phyloP scores from a whole-genome alignment of 805 yeast genomes.

The Ogataea henricii region DNA sequence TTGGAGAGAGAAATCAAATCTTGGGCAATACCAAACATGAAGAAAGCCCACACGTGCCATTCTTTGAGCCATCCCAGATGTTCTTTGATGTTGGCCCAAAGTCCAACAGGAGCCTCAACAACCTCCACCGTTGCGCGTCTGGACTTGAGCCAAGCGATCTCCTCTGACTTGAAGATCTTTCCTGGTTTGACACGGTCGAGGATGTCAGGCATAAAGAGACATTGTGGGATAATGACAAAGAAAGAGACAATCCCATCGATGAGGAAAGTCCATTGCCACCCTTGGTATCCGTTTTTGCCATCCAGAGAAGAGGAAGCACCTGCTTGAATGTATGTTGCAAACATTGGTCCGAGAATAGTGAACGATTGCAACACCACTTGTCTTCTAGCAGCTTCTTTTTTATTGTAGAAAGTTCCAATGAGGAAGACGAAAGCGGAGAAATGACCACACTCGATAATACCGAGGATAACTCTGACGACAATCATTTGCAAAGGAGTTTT shows the following conservation, averaged over 20 bases:
- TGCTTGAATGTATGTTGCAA: slow-evolving; percentile 55
- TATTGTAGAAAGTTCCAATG: slow-evolving; percentile 57
- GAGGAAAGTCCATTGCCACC: slow-evolving; percentile 55
- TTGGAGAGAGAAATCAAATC: slow-evolving; percentile 21
- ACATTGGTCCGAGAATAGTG: slow-evolving; percentile 57
- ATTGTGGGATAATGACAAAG: slow-evolving; percentile 22
- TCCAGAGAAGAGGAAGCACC: slow-evolving; percentile 34
- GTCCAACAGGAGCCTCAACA: slow-evolving; percentile 14
- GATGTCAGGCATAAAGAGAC: slow-evolving; percentile 34
- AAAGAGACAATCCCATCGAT: slow-evolving; percentile 42
- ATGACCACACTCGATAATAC: slow-evolving; percentile 65
- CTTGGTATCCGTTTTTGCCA: slow-evolving; percentile 32
- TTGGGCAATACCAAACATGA: slow-evolving; percentile 21
- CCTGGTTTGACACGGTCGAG: slow-evolving; percentile 31
- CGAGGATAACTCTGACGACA: slow-evolving; percentile 63
- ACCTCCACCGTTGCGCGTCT: slow-evolving; percentile 15
- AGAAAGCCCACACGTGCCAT: slow-evolving; percentile 26
- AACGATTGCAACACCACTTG: slow-evolving; percentile 62
- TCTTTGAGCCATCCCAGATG: slow-evolving; percentile 15
- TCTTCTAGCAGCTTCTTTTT: slow-evolving; percentile 58
- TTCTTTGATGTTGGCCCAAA: slow-evolving; percentile 14
- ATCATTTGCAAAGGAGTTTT: slow-evolving; percentile 52
- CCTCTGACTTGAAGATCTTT: slow-evolving; percentile 22
- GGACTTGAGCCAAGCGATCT: slow-evolving; percentile 15
- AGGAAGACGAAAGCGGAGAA: slow-evolving; percentile 62